Base-by-base conservation (phyloP, 148 eudicot species). In the Vaccinium vitisidaea region DNA sequence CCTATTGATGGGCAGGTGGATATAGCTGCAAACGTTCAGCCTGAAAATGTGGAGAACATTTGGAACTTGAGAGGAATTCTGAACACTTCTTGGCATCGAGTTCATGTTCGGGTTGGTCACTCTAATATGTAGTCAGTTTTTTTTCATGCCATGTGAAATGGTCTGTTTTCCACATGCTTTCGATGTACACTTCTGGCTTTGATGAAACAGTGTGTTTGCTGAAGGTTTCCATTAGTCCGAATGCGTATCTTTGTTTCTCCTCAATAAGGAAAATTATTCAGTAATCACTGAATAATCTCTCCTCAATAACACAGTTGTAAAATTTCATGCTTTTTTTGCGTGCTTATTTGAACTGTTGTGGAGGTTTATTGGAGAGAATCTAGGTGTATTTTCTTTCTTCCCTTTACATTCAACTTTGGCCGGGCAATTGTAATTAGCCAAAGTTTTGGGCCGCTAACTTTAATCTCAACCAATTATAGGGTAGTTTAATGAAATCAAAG, bases 61-160 rank as follows among this genome's bases (percentile, higher is more conserved):
- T 96, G 99, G 99, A 96, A 96, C 89, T 86, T 96, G 88, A 90
- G 99, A 88, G 99, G 99, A 53, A 89, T 96, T 85, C 88, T 96
- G 53, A 94, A 96, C 91, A 96, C 98, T 49, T 96, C 98, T 39
- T 96, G 99, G 99, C 99, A 96, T 87, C 91, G 94, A 84, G 94
- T 94, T 82, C 88, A 92, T 39, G 94, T 96, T 82, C 94, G 87
- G 21, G 88, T 91, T 15, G 74, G 74, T 27, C 74, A 69, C 74
- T 69, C 74, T 14, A 69, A 30, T 69, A 0, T 69, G 43, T 69
- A 69, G 18, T 27, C 13, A 30, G 15, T 30, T 69, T 13, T 69
- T 69, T 10, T 30, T 69, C 74, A 13, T 27, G 74, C 36, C 1
- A 69, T 69, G 39, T 5, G 2, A 12, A 69, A 14, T 4, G 43